Conservation (phyloP, 345 rosid genomes). For the Mangifera indica region DNA sequence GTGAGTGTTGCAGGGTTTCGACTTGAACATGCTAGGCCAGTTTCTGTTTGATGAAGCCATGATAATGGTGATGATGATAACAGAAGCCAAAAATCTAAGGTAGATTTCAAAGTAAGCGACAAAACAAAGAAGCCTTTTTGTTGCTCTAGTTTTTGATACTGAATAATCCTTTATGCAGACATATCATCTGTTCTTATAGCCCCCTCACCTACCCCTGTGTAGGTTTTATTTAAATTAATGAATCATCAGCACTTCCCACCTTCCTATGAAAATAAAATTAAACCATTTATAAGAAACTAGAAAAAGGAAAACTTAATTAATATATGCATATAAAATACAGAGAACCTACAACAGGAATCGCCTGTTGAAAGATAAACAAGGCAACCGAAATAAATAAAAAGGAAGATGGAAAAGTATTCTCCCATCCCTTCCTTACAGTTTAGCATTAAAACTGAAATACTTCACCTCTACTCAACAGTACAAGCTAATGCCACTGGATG, state of each 20-base stretch:
- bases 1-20: constrained; percentile 82
- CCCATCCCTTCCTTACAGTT: constrained; percentile 39
- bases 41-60: constrained; percentile 99
- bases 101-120: constrained; percentile 23
- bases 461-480: constrained; percentile 41
- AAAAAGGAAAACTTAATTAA: not conserved
- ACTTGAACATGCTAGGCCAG: constrained; percentile 99
- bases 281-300: not conserved
- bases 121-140: constrained; percentile 31
- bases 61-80: constrained; percentile 21
- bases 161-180: constrained; percentile 42
- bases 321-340: constrained; percentile 5
- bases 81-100: constrained; percentile 8
- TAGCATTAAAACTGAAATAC: constrained; percentile 47
- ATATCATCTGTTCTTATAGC: constrained; percentile 54
- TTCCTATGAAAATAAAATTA: constrained; percentile 14
- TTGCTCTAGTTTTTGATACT: constrained; percentile 38
- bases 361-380: constrained; percentile 43
- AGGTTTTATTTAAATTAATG: constrained; percentile 24
- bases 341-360: constrained; percentile 56
- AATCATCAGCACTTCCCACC: constrained; percentile 15
- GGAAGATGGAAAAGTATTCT: constrained; percentile 24
- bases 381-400: constrained; percentile 33
- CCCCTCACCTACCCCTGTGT: constrained; percentile 43
- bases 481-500: constrained; percentile 38